Base-by-base conservation (phyloP, 345 rosid species). In the Nephelium lappaceum region DNA sequence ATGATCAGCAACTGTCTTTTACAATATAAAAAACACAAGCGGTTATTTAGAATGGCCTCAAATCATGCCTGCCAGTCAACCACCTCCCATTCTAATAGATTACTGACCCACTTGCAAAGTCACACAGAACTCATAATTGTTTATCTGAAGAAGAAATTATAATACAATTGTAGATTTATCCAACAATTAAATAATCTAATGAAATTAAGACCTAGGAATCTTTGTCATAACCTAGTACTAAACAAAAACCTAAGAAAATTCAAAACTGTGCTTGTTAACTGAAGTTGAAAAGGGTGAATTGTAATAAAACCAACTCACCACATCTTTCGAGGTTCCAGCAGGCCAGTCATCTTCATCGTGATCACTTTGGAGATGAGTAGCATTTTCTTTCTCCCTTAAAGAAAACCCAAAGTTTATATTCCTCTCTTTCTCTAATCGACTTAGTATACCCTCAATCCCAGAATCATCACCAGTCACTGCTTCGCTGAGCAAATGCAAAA, bases 401-500 rank as follows among this genome's bases (percentile, higher is more conserved):
- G 83, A 86, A 74, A 89, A 71, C 78, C 97, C 95, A 23, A 92
- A 85, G 64, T 86, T 87, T 60, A 78, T 71, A 83, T 89, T n/a
- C 88, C 98, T 89, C 81, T 96, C 95, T 84, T 86, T 93, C 88
- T 94, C 95, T 81, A 96, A 80, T 63, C 97, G 88, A 61, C 80
- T 88, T 78, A 96, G 83, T 80, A 96, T 91, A 63, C 99, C 99
- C 79, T 91, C 93, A 78, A 94, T 84, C 62, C 99, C 99, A 77
- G 87, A 87, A 73, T 87, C 88, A 72, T 83, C 84, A 72, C 76
- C 78, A 7, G 23, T 73, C 39, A 78, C 81, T 23, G 79, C 79
- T 81, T 89, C 90, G 81, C 99, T 95, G 90, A 78, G 71, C 72
- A 76, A 79, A 87, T 66, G 78, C 21, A 77, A 60, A 3, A 69